Base-by-base conservation (phyloP, 2,329 filamentous ascomycete genomes). In the Drechmeria coniospora region DNA sequence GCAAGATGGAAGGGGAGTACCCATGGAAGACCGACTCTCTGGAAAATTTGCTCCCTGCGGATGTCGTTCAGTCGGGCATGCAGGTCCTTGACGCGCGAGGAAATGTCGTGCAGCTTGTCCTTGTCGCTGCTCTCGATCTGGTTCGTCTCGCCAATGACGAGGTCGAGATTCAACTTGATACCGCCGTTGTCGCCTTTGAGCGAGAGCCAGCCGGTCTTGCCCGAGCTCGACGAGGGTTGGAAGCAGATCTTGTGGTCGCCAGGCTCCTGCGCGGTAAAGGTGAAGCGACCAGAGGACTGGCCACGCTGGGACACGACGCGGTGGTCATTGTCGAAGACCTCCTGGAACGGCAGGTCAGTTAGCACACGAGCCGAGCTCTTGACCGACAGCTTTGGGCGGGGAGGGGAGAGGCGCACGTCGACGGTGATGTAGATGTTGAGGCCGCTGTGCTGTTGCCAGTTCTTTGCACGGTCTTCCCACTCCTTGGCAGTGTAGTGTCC, bases 181-280 rank as follows among this genome's bases (percentile, higher is more conserved):
- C 77, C 79, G 41, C 82, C 82, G 44, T 78, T 74, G 36, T 72
- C 63, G 33, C 63, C 58, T 26, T 64, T 61, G 27, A 64, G 60
- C 31, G 66, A 73, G 38, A 92, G 65, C 82, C 83, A 93, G 45
- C 72, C 74, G 26, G 67, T 59, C 26, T 66, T 65, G 25, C 74
- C 70, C 30, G 71, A 74, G 38, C 70, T 77, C 40, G 82, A 84
- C 26, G 72, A 75, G 11, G 87, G 82, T 4, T 77, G 82, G 60
- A 95, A 92, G 68, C 90, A 98, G 55, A 98, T 74, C 52, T 76
- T 76, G 70, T 98, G 90, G 55, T 93, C 81, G 52, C 90, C 90
- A n/a, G 80, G 70, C 53, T 94, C 90, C 49, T 83, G 81, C 28
- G 90, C 82, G 40, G 77, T 84, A 68, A 98, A 95, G 46, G 87